Conservation (phyloP, 2,329 filamentous ascomycete genomes). For the Paecilomyces dactylethromorphus region DNA sequence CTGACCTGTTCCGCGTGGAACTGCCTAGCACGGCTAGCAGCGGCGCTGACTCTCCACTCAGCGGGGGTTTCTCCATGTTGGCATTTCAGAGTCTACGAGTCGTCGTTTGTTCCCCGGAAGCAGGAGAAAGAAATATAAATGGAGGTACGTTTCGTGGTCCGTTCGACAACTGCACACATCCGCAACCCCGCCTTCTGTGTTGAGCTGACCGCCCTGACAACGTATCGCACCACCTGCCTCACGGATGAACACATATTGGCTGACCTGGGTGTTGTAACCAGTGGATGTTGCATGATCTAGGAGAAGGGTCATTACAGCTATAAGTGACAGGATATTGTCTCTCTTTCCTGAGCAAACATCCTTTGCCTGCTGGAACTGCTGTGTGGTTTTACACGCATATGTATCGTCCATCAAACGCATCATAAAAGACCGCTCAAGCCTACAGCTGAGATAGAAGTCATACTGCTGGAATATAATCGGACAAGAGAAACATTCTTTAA, state of each 20-base stretch:
- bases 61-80: conserved; percentile 4
- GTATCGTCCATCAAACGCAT: background rate
- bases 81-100: too few relatives aligned
- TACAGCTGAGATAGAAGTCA: conserved; percentile 24
- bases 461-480: conserved; percentile 3
- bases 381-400: background rate
- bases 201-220: background rate
- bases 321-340: background rate
- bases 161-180: background rate
- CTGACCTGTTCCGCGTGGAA: conserved; percentile 11
- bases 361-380: background rate
- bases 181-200: background rate
- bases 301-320: background rate
- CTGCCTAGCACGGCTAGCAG: conserved; percentile 15
- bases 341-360: background rate
- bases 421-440: conserved; percentile 7
- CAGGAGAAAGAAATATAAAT: background rate
- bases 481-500: background rate
- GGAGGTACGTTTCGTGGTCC: too few relatives aligned
- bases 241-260: background rate
- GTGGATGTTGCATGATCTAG: background rate
- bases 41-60: conserved; percentile 1
- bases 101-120: background rate
- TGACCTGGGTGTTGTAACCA: background rate
- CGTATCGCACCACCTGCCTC: background rate